Evolutionary conservation across 805 yeast species (phyloP), one percentile per base, ranked within the genome.

Genomic region (Lachancea cidri): DNA sequence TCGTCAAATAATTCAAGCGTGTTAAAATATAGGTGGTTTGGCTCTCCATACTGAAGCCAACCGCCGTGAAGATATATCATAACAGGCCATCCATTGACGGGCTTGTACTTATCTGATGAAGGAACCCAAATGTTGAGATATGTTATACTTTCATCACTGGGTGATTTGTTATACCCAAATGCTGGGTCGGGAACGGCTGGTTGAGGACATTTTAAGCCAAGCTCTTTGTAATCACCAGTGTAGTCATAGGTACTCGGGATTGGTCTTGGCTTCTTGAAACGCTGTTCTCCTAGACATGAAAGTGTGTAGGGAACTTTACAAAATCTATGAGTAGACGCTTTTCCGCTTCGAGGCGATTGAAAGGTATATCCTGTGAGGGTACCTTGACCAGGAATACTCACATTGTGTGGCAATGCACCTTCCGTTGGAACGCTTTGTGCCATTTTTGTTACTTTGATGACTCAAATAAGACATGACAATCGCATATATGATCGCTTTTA

Each of bases 31-130:
- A 48, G 52, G 5, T 42, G 42, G 36, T 53, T 51, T 7, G 67
- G 67, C 4, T 52, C 42, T 6, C 60, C 68, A 33, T 57, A 59
- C 46, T 67, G 72, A 19, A 70, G 49, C 58, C 66, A 69, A 5
- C 75, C 75, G 19, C 75, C 75, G 50, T 69, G 74, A 29, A 69
- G 50, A 50, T 64, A 68, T 31, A 65, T 45, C 39, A 60, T 41
- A 15, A 69, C 73, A 4, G 73, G 72, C 72, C 71, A 69, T 4
- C 73, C 73, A 5, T 43, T 60, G 6, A 48, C 46, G 13, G 72
- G 73, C 20, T 60, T 55, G 14, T n/a, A n/a, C 14, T 8, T n/a
- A 15, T 55, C 55, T 22, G 60, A 44, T 2, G 58, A 47, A 7
- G 74, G 73, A 9, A 65, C 50, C 65, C 69, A 70, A 36, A 69